Conservation (phyloP, 352 stramenopile species). For the Phytophthora tentaculata region DNA sequence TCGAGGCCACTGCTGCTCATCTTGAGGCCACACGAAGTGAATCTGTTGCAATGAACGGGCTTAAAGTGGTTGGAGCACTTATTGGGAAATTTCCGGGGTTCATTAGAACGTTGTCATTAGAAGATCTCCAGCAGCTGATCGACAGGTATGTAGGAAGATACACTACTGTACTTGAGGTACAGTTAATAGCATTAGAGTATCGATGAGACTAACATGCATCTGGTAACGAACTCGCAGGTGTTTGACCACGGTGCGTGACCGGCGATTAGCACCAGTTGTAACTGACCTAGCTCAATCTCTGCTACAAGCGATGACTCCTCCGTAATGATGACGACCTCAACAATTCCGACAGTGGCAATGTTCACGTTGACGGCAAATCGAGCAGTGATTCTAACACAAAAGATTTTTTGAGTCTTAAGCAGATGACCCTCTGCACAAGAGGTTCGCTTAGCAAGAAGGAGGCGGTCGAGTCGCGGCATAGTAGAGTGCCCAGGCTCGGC, state of each 20-base stretch:
- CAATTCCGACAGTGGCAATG: constrained; percentile 14
- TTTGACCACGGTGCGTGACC: constrained; percentile 44
- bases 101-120: constrained; percentile 32
- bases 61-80: constrained; percentile 66
- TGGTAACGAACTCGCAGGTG: constrained; percentile 32
- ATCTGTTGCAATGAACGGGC: constrained; percentile 51
- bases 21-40: constrained; percentile 35
- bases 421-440: background rate
- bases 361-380: constrained; percentile 11
- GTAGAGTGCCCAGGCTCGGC: constrained; percentile 71
- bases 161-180: too few relatives aligned
- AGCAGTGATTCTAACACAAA: background rate
- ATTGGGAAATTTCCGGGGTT: constrained; percentile 57
- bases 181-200: too few relatives aligned
- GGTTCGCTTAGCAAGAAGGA: constrained; percentile 23
- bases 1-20: constrained; percentile 24
- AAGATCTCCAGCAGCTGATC: constrained; percentile 37
- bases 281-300: constrained; percentile 60
- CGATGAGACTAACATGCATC: constrained; percentile 7
- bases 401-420: background rate
- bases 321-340: constrained; percentile 7
- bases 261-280: constrained; percentile 29
- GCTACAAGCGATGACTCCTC: constrained; percentile 45
- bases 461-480: constrained; percentile 49
- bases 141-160: constrained; percentile 37